Evolutionary conservation across 2,329 filamentous ascomycete species (phyloP).

Genomic region (Byssothecium circinans): DNA sequence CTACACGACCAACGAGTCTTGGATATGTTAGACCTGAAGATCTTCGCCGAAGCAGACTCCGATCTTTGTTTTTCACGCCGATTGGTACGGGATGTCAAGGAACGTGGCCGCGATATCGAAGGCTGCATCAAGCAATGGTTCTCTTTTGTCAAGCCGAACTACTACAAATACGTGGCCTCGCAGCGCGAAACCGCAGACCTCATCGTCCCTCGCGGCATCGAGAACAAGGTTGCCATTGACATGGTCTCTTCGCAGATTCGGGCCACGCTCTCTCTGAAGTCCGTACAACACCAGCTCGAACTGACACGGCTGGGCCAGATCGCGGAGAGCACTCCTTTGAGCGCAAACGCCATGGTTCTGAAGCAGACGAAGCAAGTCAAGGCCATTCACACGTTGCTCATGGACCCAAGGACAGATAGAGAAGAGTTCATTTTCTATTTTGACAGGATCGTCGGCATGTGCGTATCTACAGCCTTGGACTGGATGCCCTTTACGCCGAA

Average conservation of each 20-base stretch:
- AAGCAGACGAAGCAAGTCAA: conserved; percentile 76
- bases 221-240: conserved; percentile 90
- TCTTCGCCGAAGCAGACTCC: conserved; percentile 94
- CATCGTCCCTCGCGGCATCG: conserved; percentile 90
- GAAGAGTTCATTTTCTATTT: conserved; percentile 99
- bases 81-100: conserved; percentile 84
- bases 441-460: conserved; percentile 79
- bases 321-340: conserved; percentile 71
- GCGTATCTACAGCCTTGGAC: conserved; percentile 67
- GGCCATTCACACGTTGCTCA: conserved; percentile 88
- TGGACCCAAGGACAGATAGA: conserved; percentile 73
- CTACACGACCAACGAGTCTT: conserved; percentile 84
- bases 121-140: conserved; percentile 99
- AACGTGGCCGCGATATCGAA: conserved; percentile 87
- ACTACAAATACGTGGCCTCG: conserved; percentile 89
- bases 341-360: conserved; percentile 72
- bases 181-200: conserved; percentile 91
- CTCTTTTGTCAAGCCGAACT: conserved; percentile 92
- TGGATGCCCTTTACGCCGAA: conserved; percentile 66
- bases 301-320: conserved; percentile 74
- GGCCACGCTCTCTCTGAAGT: conserved; percentile 84
- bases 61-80: conserved; percentile 90
- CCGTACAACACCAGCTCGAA: conserved; percentile 75
- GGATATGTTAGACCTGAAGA: conserved; percentile 88
- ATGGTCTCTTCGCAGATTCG: conserved; percentile 96